phyloP scores from a whole-genome alignment of 352 stramenopile genomes.

The Globisporangium nagaii region DNA sequence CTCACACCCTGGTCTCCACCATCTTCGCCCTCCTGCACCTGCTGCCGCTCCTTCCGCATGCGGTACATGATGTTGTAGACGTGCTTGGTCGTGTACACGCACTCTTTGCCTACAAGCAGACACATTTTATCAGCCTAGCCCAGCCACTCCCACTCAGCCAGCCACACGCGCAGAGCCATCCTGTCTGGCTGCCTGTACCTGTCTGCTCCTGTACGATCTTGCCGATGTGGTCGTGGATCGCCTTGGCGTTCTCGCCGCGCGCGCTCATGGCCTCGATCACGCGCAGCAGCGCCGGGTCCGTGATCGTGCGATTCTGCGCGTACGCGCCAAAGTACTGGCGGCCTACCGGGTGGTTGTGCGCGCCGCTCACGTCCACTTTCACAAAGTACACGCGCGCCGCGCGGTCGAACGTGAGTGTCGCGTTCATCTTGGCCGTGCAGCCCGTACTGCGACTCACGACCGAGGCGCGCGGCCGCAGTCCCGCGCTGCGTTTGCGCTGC shows the following conservation, averaged over 20 bases:
- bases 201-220: not conserved
- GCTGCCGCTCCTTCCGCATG: not conserved
- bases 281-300: slow-evolving; percentile 1
- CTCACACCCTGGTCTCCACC: not conserved
- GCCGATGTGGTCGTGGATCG: not conserved
- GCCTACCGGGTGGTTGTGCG: slow-evolving; percentile 6
- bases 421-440: slow-evolving; percentile 3
- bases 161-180: not conserved
- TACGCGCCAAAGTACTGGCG: slow-evolving; percentile 8
- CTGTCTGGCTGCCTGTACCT: no score
- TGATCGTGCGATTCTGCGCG: slow-evolving; percentile 2
- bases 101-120: not conserved
- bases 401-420: not conserved
- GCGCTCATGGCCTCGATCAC: not conserved
- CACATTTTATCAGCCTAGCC: not conserved
- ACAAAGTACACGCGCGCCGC: not conserved
- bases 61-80: not conserved
- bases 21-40: not conserved
- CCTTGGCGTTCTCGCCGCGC: not conserved
- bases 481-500: not conserved
- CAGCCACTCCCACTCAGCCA: not conserved
- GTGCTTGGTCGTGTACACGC: not conserved
- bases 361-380: not conserved
- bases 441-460: slow-evolving; percentile 6
- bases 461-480: not conserved